A percentile compares a stretch with the other conserved stretches of the same genome.
Conservation (phyloP, 495 filamentous ascomycete species). For the Hypoxylon lienhwacheense region DNA sequence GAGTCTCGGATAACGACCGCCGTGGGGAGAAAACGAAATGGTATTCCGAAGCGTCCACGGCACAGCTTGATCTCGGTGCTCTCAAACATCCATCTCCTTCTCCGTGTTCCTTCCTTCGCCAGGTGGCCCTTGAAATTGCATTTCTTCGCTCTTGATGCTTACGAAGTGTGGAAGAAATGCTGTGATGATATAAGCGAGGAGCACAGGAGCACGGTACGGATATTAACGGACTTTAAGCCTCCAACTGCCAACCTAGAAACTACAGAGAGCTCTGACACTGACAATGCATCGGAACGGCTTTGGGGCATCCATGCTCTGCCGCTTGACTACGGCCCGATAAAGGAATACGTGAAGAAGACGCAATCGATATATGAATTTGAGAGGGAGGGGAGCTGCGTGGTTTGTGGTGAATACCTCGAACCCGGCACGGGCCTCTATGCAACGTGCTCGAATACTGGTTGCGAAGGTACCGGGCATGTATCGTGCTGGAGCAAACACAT, state of each 20-base stretch:
- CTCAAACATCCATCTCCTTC: slow-evolving; percentile 74
- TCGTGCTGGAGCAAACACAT: slow-evolving; percentile 73
- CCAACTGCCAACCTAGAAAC: background rate
- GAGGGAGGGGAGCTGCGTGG: slow-evolving; percentile 58
- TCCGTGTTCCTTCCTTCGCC: slow-evolving; percentile 74
- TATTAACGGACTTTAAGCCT: slow-evolving; percentile 58
- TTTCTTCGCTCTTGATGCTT: slow-evolving; percentile 75
- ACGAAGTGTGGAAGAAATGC: slow-evolving; percentile 66
- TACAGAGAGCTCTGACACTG: slow-evolving; percentile 1
- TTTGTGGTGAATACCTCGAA: slow-evolving; percentile 60
- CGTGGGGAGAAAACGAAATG: slow-evolving; percentile 42
- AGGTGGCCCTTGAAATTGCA: slow-evolving; percentile 80
- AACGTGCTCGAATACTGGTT: slow-evolving; percentile 68
- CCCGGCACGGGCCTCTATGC: slow-evolving; percentile 58
- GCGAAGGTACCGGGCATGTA: slow-evolving; percentile 71
- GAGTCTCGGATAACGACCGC: slow-evolving; percentile 54
- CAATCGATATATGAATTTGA: slow-evolving; percentile 63
- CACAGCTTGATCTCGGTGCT: slow-evolving; percentile 64
- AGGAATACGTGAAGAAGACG: slow-evolving; percentile 72
- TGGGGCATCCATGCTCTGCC: slow-evolving; percentile 61
- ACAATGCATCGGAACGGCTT: slow-evolving; percentile 17
- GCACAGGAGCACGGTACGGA: slow-evolving; percentile 53
- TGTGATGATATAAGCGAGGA: slow-evolving; percentile 51
- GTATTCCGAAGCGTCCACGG: slow-evolving; percentile 54
- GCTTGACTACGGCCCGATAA: slow-evolving; percentile 65